Evolutionary conservation across 2,329 filamentous ascomycete genomes (phyloP).

Genomic region (Cladorrhinum sp.): DNA sequence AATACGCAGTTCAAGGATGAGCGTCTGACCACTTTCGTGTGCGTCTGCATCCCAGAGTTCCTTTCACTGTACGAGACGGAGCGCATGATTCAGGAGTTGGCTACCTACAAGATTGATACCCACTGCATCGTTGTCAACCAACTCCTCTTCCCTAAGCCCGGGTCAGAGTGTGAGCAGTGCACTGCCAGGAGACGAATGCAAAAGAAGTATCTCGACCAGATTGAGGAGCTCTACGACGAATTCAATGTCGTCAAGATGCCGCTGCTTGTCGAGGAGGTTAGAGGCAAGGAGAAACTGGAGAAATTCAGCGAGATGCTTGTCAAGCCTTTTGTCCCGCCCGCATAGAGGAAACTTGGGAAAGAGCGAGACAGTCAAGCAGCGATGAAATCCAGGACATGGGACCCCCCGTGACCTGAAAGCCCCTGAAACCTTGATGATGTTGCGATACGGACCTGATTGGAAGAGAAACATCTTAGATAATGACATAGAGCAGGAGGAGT

Average conservation of each 20-base stretch:
- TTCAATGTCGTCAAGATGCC: slow-evolving; percentile 99
- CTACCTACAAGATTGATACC: slow-evolving; percentile 90
- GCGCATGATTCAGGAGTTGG: slow-evolving; percentile 98
- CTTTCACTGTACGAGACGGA: slow-evolving; percentile 96
- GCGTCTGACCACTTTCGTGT: slow-evolving; percentile 93
- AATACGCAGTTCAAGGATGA: slow-evolving; percentile 98
- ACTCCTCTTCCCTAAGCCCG: slow-evolving; percentile 84
- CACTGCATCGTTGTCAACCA: slow-evolving; percentile 98
- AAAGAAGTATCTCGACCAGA: slow-evolving; percentile 98
- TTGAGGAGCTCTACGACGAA: slow-evolving; percentile 96
- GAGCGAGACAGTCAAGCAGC: not conserved
- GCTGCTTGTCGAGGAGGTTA: slow-evolving; percentile 87
- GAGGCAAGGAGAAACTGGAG: slow-evolving; percentile 90
- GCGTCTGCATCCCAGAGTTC: slow-evolving; percentile 98
- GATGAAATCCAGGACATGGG: not conserved
- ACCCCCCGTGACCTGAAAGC: no score
- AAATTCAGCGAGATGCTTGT: slow-evolving; percentile 85
- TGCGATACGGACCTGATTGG: no score
- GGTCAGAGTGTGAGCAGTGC: slow-evolving; percentile 89
- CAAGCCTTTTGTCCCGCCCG: slow-evolving; percentile 68
- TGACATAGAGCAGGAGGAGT: no score
- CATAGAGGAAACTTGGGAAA: slow-evolving; percentile 11
- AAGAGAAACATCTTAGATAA: no score
- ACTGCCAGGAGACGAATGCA: slow-evolving; percentile 96
- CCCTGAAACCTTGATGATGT: no score